These are phyloP conservation scores for Rhexocercosporidium sp. DNA, from an alignment of 2,329 filamentous ascomycete species.

Conservation along the genomic window DNA sequence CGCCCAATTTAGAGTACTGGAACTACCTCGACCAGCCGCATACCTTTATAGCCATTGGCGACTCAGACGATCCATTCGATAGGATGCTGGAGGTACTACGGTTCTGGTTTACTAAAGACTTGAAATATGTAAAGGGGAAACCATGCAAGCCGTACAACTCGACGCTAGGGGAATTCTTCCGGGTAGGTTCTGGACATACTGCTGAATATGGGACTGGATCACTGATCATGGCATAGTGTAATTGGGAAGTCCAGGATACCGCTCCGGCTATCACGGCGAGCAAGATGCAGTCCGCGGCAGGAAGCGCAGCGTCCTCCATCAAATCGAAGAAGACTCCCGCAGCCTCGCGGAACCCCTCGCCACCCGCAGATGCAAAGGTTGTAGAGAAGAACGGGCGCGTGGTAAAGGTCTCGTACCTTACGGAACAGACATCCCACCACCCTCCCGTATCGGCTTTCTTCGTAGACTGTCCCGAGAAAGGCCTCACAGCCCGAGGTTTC, in stretches of 20 bases:
- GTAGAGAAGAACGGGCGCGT: slow-evolving; percentile 57
- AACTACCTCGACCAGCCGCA: slow-evolving; percentile 96
- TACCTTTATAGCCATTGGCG: slow-evolving; percentile 82
- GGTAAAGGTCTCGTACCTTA: slow-evolving; percentile 89
- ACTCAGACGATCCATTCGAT: slow-evolving; percentile 87
- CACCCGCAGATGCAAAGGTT: slow-evolving; percentile 17
- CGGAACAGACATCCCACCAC: slow-evolving; percentile 97
- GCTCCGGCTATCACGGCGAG: slow-evolving; percentile 61
- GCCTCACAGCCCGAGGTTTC: slow-evolving; percentile 85
- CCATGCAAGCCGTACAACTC: slow-evolving; percentile 99
- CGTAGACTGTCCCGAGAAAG: slow-evolving; percentile 89
- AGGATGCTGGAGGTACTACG: slow-evolving; percentile 93
- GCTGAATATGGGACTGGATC: neutral
- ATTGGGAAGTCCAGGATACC: slow-evolving; percentile 89
- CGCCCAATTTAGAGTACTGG: slow-evolving; percentile 98
- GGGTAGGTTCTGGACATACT: slow-evolving; percentile 59
- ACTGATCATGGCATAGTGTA: slow-evolving; percentile 65
- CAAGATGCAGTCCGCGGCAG: slow-evolving; percentile 27
- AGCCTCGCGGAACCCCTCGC: slow-evolving; percentile 33
- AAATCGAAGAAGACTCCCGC: slow-evolving; percentile 34
- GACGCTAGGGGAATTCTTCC: slow-evolving; percentile 94
- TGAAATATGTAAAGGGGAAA: slow-evolving; percentile 98
- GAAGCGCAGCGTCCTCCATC: slow-evolving; percentile 39
- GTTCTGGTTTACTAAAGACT: slow-evolving; percentile 98
- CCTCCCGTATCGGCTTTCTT: slow-evolving; percentile 96